A percentile compares a stretch with the other conserved stretches of the same genome.
These are phyloP conservation scores for Dipteronia dyeriana DNA, from an alignment of 345 rosid genomes.

Conservation along the genomic window DNA sequence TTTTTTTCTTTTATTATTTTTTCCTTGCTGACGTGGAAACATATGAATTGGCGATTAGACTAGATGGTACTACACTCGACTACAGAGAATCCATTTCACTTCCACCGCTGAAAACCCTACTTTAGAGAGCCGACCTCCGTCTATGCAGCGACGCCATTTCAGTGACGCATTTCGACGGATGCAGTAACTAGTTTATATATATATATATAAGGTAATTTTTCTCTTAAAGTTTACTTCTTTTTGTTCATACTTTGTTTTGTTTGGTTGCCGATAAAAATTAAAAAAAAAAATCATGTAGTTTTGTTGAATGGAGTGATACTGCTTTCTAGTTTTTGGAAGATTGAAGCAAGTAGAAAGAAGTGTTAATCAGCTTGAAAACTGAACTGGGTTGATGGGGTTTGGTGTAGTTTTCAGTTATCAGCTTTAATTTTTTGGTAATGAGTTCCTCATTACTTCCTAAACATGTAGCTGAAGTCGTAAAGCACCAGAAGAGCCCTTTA, in stretches of 20 bases:
- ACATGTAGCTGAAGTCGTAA: slow-evolving; percentile 78
- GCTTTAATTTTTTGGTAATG: slow-evolving; percentile 40
- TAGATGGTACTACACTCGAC: not conserved
- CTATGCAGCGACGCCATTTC: not conserved
- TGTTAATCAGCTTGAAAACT: slow-evolving; percentile 9
- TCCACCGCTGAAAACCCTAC: not conserved
- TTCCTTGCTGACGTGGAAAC: not conserved
- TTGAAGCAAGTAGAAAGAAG: slow-evolving; percentile 13
- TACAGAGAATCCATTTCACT: not conserved
- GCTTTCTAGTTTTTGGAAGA: slow-evolving; percentile 15
- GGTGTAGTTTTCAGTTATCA: slow-evolving; percentile 6
- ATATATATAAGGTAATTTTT: not conserved
- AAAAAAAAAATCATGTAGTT: not conserved
- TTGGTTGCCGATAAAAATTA: not conserved
- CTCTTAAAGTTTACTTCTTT: not conserved
- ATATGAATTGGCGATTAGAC: not conserved
- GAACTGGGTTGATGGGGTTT: slow-evolving; percentile 19
- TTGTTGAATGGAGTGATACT: slow-evolving; percentile 8
- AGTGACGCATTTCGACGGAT: not conserved
- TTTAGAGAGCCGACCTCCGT: not conserved
- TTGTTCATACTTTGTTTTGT: slow-evolving; percentile 9
- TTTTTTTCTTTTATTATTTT: not conserved
- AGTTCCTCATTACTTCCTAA: slow-evolving; percentile 61
- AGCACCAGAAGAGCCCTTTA: slow-evolving; percentile 65
- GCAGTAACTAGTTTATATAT: not conserved